Evolutionary conservation across 495 filamentous ascomycete genomes (phyloP), one percentile per base, ranked within the genome.

Genomic region (Parachaetomium inaequale): DNA sequence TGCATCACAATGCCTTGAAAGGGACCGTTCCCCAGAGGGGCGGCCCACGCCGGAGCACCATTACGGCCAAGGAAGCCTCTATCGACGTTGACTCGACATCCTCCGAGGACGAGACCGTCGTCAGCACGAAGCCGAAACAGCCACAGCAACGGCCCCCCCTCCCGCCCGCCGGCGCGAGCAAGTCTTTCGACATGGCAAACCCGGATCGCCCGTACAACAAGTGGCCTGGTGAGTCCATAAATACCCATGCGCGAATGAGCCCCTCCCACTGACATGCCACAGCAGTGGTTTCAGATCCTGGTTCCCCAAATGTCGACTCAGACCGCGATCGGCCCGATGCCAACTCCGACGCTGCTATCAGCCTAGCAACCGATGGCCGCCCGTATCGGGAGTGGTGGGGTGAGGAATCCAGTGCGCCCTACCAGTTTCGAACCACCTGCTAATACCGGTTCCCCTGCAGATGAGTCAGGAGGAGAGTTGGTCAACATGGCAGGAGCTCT

Each of bases 201-300:
- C 51, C 63, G 2, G 55, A 62, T 17, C 67, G 67, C 29, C 59
- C 65, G 0, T 69, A 69, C 23, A 46, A 56, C 25, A 60, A 54
- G 62, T 69, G 65, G 65, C 55, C 29, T 1, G 59, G 66, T 62
- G 36, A 45, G 63, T 17, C 12, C 58, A 4, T 7, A 10, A 23
- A 23, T 14, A n/a, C 11, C 12, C n/a, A 6, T 17, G 2, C 17
- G 23, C 12, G 45, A 7, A n/a, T n/a, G n/a, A n/a, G n/a, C 7
- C 14, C 25, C 4, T 15, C 15, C 45, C 31, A 19, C 11, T 57
- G n/a, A 61, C 59, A 64, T 12, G 11, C n/a, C n/a, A 50, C n/a
- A 23, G 2, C 28, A 65, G 63, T n/a, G n/a, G n/a, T n/a, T n/a
- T n/a, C n/a, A n/a, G n/a, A n/a, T n/a, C n/a, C n/a, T n/a, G n/a